Base-by-base conservation (phyloP, 805 yeast genomes). In the Cyberlindnera amylophila region DNA sequence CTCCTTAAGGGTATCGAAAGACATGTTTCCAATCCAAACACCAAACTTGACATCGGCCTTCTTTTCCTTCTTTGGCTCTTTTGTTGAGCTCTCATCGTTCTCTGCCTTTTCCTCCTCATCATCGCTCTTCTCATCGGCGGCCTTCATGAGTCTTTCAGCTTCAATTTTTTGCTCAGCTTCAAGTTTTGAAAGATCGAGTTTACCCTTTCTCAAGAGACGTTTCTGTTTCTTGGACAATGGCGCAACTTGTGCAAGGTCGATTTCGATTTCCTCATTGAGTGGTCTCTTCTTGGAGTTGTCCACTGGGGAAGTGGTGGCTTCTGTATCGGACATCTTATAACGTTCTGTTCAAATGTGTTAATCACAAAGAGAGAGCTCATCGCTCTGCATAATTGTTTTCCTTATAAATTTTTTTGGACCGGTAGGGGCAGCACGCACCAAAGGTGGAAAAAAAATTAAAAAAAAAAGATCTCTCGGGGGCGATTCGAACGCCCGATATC, bases 21-120 rank as follows among this genome's bases (percentile, higher is more conserved):
- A 74, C 49, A 93, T 65, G 61, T 93, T 93, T 33, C 99, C 99
- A 36, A 93, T 77, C 99, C 99, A 93, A 28, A 89, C 93, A 34
- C 95, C 95, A 54, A 66, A 76, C 41, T 73, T 77, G 24, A 21
- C 24, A 21, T 21, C 24, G 30, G 41, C 47, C 12, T 30, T 37
- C 4, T 82, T 73, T 57, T 70, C 70, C 39, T 67, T 68, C 15
- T 55, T 50, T 33, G 18, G 14, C 30, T 15, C 28, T 36, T 13
- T 41, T 36, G 39, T 23, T 34, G 27, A 17, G 13, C 26, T 29
- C 16, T 42, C 40, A 14, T 32, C 46, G 8, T 42, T n/a, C n/a
- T n/a, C n/a, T n/a, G n/a, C n/a, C n/a, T n/a, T 44, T 7, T 59
- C 58, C 17, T 14, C 16, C 34, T 13, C 40, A 34, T 36, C 54